Conservation (phyloP, 768 basidiomycete genomes). For the Cyclocybe aegerita region DNA sequence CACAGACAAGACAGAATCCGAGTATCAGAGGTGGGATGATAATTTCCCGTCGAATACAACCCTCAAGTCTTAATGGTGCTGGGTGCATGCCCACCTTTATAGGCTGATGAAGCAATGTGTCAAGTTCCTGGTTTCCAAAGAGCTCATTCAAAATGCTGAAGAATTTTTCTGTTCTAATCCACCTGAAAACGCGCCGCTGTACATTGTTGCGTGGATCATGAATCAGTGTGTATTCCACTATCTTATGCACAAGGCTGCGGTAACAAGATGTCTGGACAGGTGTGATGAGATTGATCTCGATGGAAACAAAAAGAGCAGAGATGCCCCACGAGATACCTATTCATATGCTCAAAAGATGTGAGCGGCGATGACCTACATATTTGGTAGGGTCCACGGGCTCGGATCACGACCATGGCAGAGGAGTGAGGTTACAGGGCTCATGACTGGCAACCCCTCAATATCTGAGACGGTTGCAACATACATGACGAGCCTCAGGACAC, state of each 20-base stretch:
- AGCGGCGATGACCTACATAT: slow-evolving; percentile 28
- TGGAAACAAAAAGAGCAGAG: slow-evolving; percentile 3
- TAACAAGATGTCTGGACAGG: no score
- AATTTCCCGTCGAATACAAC: no score
- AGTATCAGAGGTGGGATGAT: slow-evolving; percentile 29
- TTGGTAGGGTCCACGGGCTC: slow-evolving; percentile 23
- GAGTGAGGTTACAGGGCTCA: background rate
- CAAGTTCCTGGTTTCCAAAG: background rate
- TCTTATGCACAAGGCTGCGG: no score
- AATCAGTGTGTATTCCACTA: background rate
- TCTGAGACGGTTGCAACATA: slow-evolving; percentile 14
- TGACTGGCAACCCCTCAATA: slow-evolving; percentile 14
- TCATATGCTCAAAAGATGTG: slow-evolving; percentile 36
- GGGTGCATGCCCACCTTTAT: no score
- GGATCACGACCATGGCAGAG: slow-evolving; percentile 28
- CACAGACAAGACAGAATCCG: no score
- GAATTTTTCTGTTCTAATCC: slow-evolving; percentile 11
- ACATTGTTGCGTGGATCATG: no score
- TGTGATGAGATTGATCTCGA: slow-evolving; percentile 13
- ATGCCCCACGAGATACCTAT: slow-evolving; percentile 18
- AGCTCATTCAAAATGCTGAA: background rate
- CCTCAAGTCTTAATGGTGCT: background rate
- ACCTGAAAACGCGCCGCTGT: slow-evolving; percentile 5
- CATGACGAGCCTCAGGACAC: slow-evolving; percentile 13
- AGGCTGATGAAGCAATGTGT: slow-evolving; percentile 8